Base-by-base conservation (phyloP, 2,329 filamentous ascomycete genomes). In the Pseudocercospora musae region DNA sequence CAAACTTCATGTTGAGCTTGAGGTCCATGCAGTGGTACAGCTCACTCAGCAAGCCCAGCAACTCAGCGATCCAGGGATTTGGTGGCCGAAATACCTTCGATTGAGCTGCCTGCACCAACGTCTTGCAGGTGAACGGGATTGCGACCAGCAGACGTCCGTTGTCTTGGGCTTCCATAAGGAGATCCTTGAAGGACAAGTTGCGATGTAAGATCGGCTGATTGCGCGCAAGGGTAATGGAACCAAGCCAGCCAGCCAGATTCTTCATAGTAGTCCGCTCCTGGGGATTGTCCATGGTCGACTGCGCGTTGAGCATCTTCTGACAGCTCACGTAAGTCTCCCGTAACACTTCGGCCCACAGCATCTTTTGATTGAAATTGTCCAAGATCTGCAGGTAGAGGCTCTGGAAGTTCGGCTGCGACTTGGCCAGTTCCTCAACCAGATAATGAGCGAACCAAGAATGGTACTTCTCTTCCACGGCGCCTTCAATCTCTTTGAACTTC, bases 21-120 rank as follows among this genome's bases (percentile, higher is more conserved):
- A 99, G 81, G 70, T 97, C 94, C 13, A 91, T 92, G 71, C 90
- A 90, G 72, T 96, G 89, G 72, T 99, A 99, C 3, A 99, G 83
- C 73, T 99, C 96, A 70, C 96, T 91, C 37, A 99, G 83, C 7
- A 98, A 82, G 66, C 91, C 86, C 59, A 99, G 87, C 58, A 99
- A 95, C 71, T 99, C 95, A 90, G 97, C 96, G 49, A 97, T 77
- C 95, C 95, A 99, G 1, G 95, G 95, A 71, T 99, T 99, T 1
- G 95, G 95, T 10, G 94, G 93, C 61, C 88, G 89, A 79, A 99
- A 99, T 9, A 98, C 89, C 11, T 89, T 90, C 0, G 95, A 98
- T 56, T 87, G 85, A 40, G 87, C 87, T 20, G 92, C 93, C 74
- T 97, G 92, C 21, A 89, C 85, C 21, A 99, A 81, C 4, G 97